Evolutionary conservation across 495 filamentous ascomycete genomes (phyloP).

Genomic region (Umbilicaria muhlenbergii): DNA sequence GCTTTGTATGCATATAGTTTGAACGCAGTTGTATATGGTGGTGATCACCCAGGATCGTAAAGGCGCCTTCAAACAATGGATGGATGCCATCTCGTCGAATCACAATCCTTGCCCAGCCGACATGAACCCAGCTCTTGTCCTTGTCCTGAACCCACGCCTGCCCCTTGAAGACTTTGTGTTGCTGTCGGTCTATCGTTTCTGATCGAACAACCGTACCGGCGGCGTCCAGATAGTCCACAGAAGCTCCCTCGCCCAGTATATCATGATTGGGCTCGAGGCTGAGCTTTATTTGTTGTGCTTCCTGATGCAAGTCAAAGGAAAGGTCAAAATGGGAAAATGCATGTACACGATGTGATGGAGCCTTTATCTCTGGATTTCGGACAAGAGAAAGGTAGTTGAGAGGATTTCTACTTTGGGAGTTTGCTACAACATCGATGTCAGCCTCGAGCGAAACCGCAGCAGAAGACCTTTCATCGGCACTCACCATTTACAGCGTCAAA

Average conservation of each 20-base stretch:
- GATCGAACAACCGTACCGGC: constrained; percentile 46
- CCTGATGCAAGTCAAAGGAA: constrained; percentile 55
- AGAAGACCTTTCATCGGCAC: not conserved
- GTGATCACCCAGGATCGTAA: constrained; percentile 61
- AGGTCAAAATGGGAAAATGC: constrained; percentile 70
- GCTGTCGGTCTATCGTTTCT: constrained; percentile 51
- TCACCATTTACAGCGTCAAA: constrained; percentile 13
- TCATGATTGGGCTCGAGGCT: constrained; percentile 84
- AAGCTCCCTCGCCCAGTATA: constrained; percentile 63
- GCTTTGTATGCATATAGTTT: constrained; percentile 59
- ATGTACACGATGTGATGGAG: constrained; percentile 63
- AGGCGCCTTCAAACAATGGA: constrained; percentile 84
- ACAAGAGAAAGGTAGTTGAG: constrained; percentile 58
- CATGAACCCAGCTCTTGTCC: constrained; percentile 54
- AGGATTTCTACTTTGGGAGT: constrained; percentile 62
- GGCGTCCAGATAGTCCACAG: constrained; percentile 49
- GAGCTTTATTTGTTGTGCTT: constrained; percentile 56
- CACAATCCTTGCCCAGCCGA: constrained; percentile 74
- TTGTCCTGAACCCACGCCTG: constrained; percentile 52
- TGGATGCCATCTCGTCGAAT: constrained; percentile 56
- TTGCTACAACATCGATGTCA: constrained; percentile 28
- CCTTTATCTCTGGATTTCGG: constrained; percentile 61
- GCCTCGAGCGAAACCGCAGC: constrained; percentile 7
- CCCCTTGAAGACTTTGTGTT: constrained; percentile 75
- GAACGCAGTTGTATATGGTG: constrained; percentile 75